A percentile compares a stretch with the other conserved stretches of the same genome.
These are phyloP conservation scores for Pseudogymnoascus sp. DNA, from an alignment of 2,329 filamentous ascomycete genomes.

Conservation along the genomic window DNA sequence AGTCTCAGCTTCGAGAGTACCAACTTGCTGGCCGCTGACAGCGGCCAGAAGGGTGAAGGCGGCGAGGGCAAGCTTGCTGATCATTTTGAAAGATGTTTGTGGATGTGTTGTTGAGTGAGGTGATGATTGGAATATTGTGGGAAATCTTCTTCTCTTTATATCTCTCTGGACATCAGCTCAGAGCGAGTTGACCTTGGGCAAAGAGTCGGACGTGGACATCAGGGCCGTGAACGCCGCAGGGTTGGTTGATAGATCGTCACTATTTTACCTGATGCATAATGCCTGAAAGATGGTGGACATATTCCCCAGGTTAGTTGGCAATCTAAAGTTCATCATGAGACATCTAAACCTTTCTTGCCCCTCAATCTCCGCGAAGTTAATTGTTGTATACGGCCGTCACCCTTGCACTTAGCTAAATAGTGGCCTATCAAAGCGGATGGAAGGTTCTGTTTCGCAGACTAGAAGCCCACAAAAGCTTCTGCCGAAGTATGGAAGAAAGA, in stretches of 20 bases:
- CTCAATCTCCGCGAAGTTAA: slow-evolving; percentile 5
- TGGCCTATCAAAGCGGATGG: neutral
- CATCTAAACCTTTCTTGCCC: neutral
- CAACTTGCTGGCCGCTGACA: slow-evolving; percentile 38
- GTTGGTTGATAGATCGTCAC: neutral
- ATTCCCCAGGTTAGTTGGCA: neutral
- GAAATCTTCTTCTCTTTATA: slow-evolving; percentile 5
- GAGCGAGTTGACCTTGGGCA: neutral
- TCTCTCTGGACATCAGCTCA: neutral
- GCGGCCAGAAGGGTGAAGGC: slow-evolving; percentile 34
- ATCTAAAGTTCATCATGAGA: slow-evolving; percentile 8
- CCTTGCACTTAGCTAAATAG: neutral
- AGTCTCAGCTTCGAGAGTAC: slow-evolving; percentile 34
- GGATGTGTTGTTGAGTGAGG: neutral
- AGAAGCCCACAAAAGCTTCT: slow-evolving; percentile 4
- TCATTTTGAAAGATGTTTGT: slow-evolving; percentile 9
- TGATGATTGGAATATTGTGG: slow-evolving; percentile 7
- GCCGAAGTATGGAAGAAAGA: slow-evolving; percentile 5
- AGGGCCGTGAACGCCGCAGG: slow-evolving; percentile 5
- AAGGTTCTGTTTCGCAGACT: neutral
- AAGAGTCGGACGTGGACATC: neutral
- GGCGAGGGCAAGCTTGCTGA: slow-evolving; percentile 7
- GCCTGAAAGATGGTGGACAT: neutral
- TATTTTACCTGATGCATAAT: slow-evolving; percentile 1
- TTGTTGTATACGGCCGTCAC: neutral